These are phyloP conservation scores for Nemania sp. DNA, from an alignment of 2,329 filamentous ascomycete genomes.

Conservation along the genomic window DNA sequence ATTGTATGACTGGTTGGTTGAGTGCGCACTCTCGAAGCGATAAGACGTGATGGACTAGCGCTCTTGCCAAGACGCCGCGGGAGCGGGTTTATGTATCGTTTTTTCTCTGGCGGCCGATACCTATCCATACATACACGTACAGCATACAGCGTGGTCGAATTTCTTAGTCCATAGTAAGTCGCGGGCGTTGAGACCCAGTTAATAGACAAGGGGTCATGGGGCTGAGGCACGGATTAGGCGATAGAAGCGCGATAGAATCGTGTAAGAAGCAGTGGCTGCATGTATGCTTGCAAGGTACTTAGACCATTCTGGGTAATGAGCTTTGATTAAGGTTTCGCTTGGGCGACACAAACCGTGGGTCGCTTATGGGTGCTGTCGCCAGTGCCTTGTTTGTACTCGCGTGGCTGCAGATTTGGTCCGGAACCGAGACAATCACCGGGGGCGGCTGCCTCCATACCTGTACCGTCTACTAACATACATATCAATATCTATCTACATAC, in stretches of 20 bases:
- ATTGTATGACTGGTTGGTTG: not conserved
- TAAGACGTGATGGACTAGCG: not conserved
- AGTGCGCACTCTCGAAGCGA: not conserved
- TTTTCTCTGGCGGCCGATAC: not conserved
- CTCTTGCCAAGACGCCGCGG: not conserved
- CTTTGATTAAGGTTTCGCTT: slow-evolving; percentile 4
- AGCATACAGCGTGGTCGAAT: not conserved
- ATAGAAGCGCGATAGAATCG: slow-evolving; percentile 1
- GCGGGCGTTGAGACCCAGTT: not conserved
- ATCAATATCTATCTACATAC: no score
- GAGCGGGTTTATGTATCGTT: not conserved
- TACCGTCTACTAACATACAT: not conserved
- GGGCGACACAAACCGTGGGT: slow-evolving; percentile 7
- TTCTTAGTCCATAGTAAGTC: not conserved
- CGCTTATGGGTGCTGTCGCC: not conserved
- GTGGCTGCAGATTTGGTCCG: slow-evolving; percentile 8
- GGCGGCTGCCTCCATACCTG: not conserved
- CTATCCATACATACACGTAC: not conserved
- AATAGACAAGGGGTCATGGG: not conserved
- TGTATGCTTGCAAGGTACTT: no score
- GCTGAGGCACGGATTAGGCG: slow-evolving; percentile 7
- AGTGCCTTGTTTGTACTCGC: not conserved
- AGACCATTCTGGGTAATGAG: no score
- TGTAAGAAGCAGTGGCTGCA: not conserved
- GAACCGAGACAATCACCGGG: not conserved